Evolutionary conservation across 257 asterid genomes (phyloP).

Genomic region (Rubia yunnanensis): DNA sequence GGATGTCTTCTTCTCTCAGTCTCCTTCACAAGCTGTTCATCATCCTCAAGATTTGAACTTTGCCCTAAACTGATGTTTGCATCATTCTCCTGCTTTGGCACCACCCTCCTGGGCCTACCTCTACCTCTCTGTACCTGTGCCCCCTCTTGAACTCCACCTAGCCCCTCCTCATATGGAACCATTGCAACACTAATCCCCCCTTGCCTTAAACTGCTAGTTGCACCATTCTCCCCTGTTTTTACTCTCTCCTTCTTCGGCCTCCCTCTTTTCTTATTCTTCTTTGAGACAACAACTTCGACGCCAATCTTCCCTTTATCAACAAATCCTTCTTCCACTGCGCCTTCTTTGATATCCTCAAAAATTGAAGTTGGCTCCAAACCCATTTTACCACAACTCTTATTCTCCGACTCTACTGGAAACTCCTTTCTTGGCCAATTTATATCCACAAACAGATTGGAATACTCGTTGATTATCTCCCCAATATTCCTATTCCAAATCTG

Average conservation of each 20-base stretch:
- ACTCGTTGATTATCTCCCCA: too few relatives aligned
- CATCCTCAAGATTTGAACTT: not conserved
- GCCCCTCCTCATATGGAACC: not conserved
- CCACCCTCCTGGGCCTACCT: not conserved
- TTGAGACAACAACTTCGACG: not conserved
- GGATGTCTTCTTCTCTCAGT: constrained; percentile 1
- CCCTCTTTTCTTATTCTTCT: not conserved
- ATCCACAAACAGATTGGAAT: too few relatives aligned
- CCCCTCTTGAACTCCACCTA: not conserved
- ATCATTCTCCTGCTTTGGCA: not conserved
- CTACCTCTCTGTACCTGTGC: not conserved
- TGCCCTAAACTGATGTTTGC: not conserved
- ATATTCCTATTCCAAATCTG: too few relatives aligned
- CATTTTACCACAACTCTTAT: too few relatives aligned
- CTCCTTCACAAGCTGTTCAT: constrained; percentile 12
- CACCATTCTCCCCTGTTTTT: not conserved
- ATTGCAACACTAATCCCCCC: too few relatives aligned
- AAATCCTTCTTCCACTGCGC: not conserved
- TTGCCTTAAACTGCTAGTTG: not conserved
- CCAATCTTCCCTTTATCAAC: not conserved
- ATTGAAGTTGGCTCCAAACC: too few relatives aligned
- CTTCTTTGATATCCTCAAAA: not conserved
- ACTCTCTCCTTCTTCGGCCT: not conserved
- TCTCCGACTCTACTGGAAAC: not conserved
- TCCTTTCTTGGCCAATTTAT: not conserved